phyloP scores from a whole-genome alignment of 371 early-diverging fungal genomes.

The Lichtheimia ornata region DNA sequence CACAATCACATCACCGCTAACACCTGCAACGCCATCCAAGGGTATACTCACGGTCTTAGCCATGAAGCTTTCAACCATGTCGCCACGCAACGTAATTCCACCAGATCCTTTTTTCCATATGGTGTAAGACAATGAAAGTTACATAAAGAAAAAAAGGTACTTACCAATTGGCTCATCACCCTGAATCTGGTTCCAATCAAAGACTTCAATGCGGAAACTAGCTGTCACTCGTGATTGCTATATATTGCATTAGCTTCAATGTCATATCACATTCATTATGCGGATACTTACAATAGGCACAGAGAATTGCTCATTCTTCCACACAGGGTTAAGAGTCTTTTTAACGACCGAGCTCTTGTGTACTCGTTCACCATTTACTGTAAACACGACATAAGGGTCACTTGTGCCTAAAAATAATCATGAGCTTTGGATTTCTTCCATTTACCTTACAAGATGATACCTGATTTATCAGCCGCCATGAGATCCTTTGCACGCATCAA shows the following conservation, averaged over 20 bases:
- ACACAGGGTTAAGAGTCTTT: slow-evolving; percentile 84
- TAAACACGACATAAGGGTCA: slow-evolving; percentile 83
- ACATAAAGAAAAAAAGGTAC: background rate
- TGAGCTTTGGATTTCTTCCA: background rate
- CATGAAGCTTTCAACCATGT: slow-evolving; percentile 43
- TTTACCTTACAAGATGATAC: slow-evolving; percentile 10
- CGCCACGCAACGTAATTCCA: slow-evolving; percentile 42
- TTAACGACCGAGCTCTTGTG: slow-evolving; percentile 77
- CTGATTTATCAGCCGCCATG: slow-evolving; percentile 53
- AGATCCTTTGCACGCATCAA: slow-evolving; percentile 49
- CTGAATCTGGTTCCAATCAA: slow-evolving; percentile 81
- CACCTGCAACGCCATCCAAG: slow-evolving; percentile 38
- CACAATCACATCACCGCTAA: slow-evolving; percentile 33
- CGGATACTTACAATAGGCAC: slow-evolving; percentile 62
- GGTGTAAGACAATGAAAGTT: background rate
- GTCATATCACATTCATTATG: background rate
- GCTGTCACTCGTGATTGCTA: slow-evolving; percentile 58
- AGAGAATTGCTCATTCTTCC: slow-evolving; percentile 72
- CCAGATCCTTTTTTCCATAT: slow-evolving; percentile 29
- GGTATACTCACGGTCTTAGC: slow-evolving; percentile 38
- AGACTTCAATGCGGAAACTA: slow-evolving; percentile 71
- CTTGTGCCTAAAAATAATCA: slow-evolving; percentile 51
- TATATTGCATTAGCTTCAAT: background rate
- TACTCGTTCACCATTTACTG: slow-evolving; percentile 76
- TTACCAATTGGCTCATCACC: slow-evolving; percentile 62